A percentile compares a stretch with the other conserved stretches of the same genome.
Conservation (phyloP, 2,329 filamentous ascomycete genomes). For the Ascochyta rabiei region DNA sequence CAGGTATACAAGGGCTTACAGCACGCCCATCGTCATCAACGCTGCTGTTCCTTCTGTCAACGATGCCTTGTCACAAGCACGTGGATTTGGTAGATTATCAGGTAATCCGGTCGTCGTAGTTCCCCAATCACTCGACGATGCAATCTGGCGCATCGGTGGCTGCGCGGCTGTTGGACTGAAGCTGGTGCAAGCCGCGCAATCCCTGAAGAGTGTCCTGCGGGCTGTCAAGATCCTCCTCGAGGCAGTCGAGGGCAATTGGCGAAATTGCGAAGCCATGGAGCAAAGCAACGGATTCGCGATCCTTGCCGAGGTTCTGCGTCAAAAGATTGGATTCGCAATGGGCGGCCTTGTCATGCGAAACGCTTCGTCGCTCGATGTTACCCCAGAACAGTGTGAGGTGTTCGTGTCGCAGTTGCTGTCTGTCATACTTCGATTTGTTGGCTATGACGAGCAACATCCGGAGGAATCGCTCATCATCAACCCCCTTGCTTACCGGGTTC, state of each 20-base stretch:
- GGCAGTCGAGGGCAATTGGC: slow-evolving; percentile 88
- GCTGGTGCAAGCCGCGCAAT: slow-evolving; percentile 77
- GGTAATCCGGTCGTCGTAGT: slow-evolving; percentile 82
- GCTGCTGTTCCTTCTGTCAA: slow-evolving; percentile 85
- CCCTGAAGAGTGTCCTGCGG: slow-evolving; percentile 72
- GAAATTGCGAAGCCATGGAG: slow-evolving; percentile 98
- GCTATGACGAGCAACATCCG: slow-evolving; percentile 80
- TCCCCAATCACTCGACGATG: slow-evolving; percentile 87
- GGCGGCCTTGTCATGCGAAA: slow-evolving; percentile 58
- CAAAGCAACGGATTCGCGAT: slow-evolving; percentile 93
- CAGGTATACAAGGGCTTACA: slow-evolving; percentile 72
- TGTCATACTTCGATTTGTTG: slow-evolving; percentile 82
- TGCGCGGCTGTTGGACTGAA: slow-evolving; percentile 86
- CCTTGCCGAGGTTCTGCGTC: slow-evolving; percentile 79
- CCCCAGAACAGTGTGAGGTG: slow-evolving; percentile 53
- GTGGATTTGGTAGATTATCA: slow-evolving; percentile 81
- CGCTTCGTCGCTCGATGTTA: slow-evolving; percentile 43
- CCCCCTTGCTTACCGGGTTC: slow-evolving; percentile 87
- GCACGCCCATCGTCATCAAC: slow-evolving; percentile 83
- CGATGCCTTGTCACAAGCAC: slow-evolving; percentile 80
- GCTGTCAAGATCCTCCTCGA: slow-evolving; percentile 84
- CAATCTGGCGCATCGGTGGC: slow-evolving; percentile 90
- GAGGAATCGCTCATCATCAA: slow-evolving; percentile 94
- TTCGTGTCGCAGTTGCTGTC: slow-evolving; percentile 69
- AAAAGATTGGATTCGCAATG: slow-evolving; percentile 70